phyloP scores from a whole-genome alignment of 306 rosid genomes.

The Cicer chorassanicum region DNA sequence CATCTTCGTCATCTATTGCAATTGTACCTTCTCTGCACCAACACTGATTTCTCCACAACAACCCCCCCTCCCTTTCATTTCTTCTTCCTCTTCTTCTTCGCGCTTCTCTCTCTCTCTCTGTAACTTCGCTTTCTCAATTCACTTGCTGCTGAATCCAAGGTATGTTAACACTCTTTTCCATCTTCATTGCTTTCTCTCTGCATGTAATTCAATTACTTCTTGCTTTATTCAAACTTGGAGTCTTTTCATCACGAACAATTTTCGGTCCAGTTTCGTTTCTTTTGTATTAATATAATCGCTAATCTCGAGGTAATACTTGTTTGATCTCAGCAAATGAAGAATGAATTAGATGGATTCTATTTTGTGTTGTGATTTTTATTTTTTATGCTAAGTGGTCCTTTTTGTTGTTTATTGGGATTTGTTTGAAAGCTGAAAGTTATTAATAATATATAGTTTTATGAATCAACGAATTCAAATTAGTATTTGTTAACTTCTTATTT shows the following conservation, averaged over 20 bases:
- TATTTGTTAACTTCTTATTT: conserved; percentile 2
- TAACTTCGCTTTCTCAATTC: conserved; percentile 39
- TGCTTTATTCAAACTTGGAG: conserved; percentile 28
- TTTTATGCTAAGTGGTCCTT: conserved; percentile 29
- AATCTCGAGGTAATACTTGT: conserved; percentile 1
- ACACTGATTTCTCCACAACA: conserved; percentile 40
- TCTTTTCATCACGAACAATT: conserved; percentile 21
- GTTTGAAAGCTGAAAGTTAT: conserved; percentile 29
- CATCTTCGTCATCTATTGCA: conserved; percentile 50
- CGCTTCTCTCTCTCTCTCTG: background rate
- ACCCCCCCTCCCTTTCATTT: background rate
- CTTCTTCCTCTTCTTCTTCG: conserved; percentile 20
- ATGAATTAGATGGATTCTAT: conserved; percentile 1
- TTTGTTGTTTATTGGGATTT: conserved; percentile 11
- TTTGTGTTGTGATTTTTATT: background rate
- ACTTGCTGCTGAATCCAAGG: conserved; percentile 46
- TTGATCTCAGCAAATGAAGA: conserved; percentile 7
- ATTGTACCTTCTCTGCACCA: conserved; percentile 45
- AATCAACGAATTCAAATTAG: conserved; percentile 9
- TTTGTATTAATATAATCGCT: background rate
- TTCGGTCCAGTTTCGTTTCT: conserved; percentile 15
- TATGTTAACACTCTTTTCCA: background rate
- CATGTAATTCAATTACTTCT: conserved; percentile 44
- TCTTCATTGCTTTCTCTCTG: conserved; percentile 10
- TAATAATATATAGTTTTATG: conserved; percentile 14